phyloP scores from a whole-genome alignment of 345 rosid genomes.

The Theobroma cacao region DNA sequence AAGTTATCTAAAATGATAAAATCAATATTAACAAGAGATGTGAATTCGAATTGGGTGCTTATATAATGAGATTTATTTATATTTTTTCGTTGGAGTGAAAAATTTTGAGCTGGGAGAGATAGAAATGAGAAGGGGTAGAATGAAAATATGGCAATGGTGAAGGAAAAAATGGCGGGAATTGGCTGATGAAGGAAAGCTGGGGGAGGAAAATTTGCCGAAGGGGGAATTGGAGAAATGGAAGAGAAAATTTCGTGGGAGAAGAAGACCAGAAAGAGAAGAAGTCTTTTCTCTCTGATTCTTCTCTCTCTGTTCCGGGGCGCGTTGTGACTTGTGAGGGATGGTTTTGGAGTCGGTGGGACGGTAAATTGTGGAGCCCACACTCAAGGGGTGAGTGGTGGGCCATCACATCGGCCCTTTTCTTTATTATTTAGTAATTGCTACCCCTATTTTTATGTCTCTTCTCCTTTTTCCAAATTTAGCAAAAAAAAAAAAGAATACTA shows the following conservation, averaged over 20 bases:
- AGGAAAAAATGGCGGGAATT: conserved; percentile 22
- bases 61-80: background rate
- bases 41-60: background rate
- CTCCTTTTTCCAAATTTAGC: too few relatives aligned
- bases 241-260: background rate
- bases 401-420: background rate
- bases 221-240: background rate
- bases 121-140: background rate
- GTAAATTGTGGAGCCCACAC: background rate
- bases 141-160: background rate
- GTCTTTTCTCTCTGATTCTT: background rate
- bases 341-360: background rate
- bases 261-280: background rate
- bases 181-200: conserved; percentile 12
- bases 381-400: background rate
- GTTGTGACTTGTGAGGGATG: background rate
- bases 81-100: background rate
- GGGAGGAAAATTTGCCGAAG: conserved; percentile 8
- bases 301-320: background rate
- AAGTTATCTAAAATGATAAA: background rate
- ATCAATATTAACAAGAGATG: background rate
- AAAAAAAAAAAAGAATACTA: too few relatives aligned
- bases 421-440: too few relatives aligned
- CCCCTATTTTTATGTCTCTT: too few relatives aligned
- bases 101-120: background rate